Conservation (phyloP, 495 filamentous ascomycete species). For the Penicillium psychrofluorescens region DNA sequence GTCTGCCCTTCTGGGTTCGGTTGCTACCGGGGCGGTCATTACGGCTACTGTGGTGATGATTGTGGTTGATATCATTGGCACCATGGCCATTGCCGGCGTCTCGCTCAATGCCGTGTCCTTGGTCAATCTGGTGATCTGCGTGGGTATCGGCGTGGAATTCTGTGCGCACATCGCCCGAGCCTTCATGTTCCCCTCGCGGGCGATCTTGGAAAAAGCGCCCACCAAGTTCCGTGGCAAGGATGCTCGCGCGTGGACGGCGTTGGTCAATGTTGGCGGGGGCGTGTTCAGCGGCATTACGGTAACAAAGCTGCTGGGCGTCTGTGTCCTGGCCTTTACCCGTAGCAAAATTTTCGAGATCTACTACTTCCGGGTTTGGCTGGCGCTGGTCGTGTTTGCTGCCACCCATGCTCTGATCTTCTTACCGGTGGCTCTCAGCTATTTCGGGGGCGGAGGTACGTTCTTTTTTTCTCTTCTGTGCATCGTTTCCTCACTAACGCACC, state of each 20-base stretch:
- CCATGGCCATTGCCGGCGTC: constrained; percentile 83
- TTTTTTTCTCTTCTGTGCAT: not conserved
- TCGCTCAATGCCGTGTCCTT: constrained; percentile 94
- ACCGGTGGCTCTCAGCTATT: constrained; percentile 79
- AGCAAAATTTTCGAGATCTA: constrained; percentile 99
- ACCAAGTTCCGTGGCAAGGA: constrained; percentile 66
- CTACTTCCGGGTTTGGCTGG: constrained; percentile 94
- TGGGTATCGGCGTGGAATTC: constrained; percentile 94
- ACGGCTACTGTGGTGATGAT: constrained; percentile 85
- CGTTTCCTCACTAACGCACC: constrained; percentile 4
- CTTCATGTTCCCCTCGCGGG: constrained; percentile 82
- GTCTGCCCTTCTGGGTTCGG: constrained; percentile 71
- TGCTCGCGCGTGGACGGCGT: constrained; percentile 79
- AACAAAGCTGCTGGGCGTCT: constrained; percentile 89
- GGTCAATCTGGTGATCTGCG: constrained; percentile 95
- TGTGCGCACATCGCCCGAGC: constrained; percentile 95
- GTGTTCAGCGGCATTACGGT: constrained; percentile 96
- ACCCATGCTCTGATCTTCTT: constrained; percentile 85
- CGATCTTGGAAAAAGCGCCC: constrained; percentile 65
- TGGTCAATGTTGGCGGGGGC: constrained; percentile 87
- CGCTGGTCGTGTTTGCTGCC: constrained; percentile 83
- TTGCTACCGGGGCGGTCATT: constrained; percentile 74
- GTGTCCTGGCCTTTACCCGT: constrained; percentile 84
- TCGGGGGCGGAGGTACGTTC: constrained; percentile 70
- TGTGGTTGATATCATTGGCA: constrained; percentile 86